Conservation (phyloP, 1,139 yeast species). For the Zygosaccharomyces sapae region DNA sequence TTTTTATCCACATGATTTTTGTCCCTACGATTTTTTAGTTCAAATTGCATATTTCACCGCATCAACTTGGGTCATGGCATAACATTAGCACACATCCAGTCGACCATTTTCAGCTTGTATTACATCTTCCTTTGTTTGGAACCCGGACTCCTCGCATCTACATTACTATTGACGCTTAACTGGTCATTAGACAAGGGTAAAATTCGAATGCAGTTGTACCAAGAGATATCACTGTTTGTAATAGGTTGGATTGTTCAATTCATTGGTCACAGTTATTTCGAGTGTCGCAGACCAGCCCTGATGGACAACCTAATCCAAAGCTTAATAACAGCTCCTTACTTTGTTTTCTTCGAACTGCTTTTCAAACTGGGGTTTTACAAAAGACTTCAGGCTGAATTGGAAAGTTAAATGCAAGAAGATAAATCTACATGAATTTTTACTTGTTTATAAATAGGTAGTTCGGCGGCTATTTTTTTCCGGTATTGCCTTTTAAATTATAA, state of each 20-base stretch:
- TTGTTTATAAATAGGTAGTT: too few species aligned
- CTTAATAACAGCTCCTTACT: conserved; percentile 83
- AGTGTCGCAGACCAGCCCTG: conserved; percentile 81
- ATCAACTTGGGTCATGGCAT: conserved; percentile 36
- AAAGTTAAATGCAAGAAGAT: conserved; percentile 34
- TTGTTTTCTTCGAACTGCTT: conserved; percentile 73
- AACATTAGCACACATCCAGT: conserved; percentile 37
- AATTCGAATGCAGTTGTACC: conserved; percentile 12
- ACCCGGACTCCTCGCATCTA: conserved; percentile 43
- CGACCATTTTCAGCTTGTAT: conserved; percentile 43
- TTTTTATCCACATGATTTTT: conserved; percentile 68
- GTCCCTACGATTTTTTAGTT: conserved; percentile 70
- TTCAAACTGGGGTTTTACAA: conserved; percentile 59
- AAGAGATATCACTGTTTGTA: conserved; percentile 42
- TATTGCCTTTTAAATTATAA: too few species aligned
- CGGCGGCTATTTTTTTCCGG: too few species aligned
- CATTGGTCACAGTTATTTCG: conserved; percentile 81
- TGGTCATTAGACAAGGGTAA: conserved; percentile 19
- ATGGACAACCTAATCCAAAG: conserved; percentile 81
- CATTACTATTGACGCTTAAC: conserved; percentile 35
- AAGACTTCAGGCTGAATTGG: conserved; percentile 56
- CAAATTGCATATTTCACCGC: conserved; percentile 43
- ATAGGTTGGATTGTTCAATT: conserved; percentile 81
- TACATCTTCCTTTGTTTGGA: conserved; percentile 41
- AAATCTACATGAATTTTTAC: too few species aligned